Base-by-base conservation (phyloP, 805 yeast genomes). In the Saccharomycopsis microspora region DNA sequence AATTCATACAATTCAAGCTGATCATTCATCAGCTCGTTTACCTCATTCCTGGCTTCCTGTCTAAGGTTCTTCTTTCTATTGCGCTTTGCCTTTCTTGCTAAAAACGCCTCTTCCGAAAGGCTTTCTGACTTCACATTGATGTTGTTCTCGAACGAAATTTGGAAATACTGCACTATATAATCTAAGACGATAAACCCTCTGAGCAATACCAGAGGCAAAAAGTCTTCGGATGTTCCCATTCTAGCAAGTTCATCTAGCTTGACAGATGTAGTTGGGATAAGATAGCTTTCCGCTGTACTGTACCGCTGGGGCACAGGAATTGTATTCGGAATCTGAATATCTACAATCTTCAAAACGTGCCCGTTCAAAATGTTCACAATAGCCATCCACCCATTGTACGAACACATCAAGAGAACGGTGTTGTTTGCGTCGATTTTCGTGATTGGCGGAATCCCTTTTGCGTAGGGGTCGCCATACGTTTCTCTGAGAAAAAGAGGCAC, bases 371-470 rank as follows among this genome's bases (percentile, higher is more conserved):
- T 31, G 37, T 50, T 52, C 4, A 50, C 41, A 27, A 52, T 32
- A 5, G 53, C 51, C 29, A 52, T 30, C 53, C 53, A 50, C 5
- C 55, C 55, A 41, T 52, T 47, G 37, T 47, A 50, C 10, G 50
- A 45, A 10, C 42, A 40, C 5, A 47, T 27, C 10, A 52, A 9
- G 27, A 47, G 9, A n/a, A 49, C 36, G 5, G 41, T 40, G 7
- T 32, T 46, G 33, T 50, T 52, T 28, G 40, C 39, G 39, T 52
- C 55, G 38, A 52, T 39, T 28, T 32, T 42, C n/a, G 32, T 19
- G 11, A 52, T 47, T 11, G 55, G 55, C 6, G 9, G 5, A 10
- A 47, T 27, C 27, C n/a, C 29, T 32, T n/a, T 31, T 5, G 7
- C 6, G 7, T 7, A n/a, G 33, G 42, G 46, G 27, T 7, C 6